Conservation (phyloP, 228 moss, liverwort and hornwort genomes). For the Sphagnum fallax region DNA sequence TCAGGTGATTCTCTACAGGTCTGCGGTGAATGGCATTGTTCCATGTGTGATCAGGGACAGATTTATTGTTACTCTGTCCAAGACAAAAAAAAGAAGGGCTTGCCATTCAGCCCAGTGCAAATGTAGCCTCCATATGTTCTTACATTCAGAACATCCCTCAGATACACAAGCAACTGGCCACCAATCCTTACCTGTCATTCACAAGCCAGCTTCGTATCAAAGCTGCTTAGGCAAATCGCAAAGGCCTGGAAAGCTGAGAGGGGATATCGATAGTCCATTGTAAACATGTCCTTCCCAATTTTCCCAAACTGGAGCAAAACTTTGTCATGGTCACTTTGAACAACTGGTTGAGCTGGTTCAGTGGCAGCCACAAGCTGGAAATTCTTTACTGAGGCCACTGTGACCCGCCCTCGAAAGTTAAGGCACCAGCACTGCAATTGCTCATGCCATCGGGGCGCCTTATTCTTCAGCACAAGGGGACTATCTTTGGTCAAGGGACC, state of each 20-base stretch:
- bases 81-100: conserved; percentile 12
- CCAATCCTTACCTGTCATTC: conserved; percentile 18
- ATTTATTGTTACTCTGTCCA: not conserved
- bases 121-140: not conserved
- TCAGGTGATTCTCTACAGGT: too few relatives aligned
- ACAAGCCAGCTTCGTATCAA: conserved; percentile 62
- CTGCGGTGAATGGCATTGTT: too few relatives aligned
- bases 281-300: conserved; percentile 62
- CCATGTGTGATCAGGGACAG: too few relatives aligned
- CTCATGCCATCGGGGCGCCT: conserved; percentile 62
- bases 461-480: conserved; percentile 55
- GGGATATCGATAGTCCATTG: conserved; percentile 65
- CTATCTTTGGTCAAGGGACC: conserved; percentile 37
- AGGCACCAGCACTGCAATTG: conserved; percentile 70
- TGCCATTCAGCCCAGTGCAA: not conserved
- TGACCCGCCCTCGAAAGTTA: conserved; percentile 57
- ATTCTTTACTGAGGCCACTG: conserved; percentile 57
- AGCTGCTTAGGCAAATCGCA: conserved; percentile 64
- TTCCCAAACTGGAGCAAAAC: conserved; percentile 61
- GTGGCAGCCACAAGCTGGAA: conserved; percentile 58
- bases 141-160: too few relatives aligned
- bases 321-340: conserved; percentile 48
- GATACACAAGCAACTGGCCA: too few relatives aligned
- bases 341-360: conserved; percentile 22
- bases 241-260: conserved; percentile 64